Base-by-base conservation (phyloP, 768 basidiomycete species). In the Leccinum broughii region DNA sequence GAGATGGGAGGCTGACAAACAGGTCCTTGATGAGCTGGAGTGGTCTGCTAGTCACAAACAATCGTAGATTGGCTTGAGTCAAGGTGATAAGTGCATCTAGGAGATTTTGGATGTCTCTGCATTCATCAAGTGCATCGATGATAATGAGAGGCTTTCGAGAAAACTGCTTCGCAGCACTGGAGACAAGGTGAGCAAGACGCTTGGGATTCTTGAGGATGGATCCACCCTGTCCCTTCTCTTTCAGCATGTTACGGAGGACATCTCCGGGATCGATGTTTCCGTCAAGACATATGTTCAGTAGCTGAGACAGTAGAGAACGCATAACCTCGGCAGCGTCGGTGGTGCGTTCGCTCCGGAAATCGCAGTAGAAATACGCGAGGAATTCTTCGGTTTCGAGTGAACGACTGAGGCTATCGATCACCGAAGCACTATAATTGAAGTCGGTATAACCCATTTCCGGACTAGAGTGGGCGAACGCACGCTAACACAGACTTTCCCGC, bases 91-190 rank as follows among this genome's bases (percentile, higher is more conserved):
- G 24, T 4, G 41, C 63, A 22, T 41, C 22, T 0, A 67, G 54
- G 14, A 64, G 56, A 0, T 34, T 20, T 17, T 57, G 37, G 5
- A 61, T 2, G 8, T 64, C 52, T 22, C 28, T 39, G 51, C 67
- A 68, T 51, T 68, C 66, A 17, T 68, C 67, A 0, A 68, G 41
- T 0, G 61, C 67, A 17, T 68, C 66, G 5, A 68, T 58, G 1
- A 63, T 51, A 1, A 65, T 2, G 7, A 58, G 15, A 0, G 66
- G 67, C 2, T 20, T 59, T 15, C 14, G 51, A 11, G 1, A 7
- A 17, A 62, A 48, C 15, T 14, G 15, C 9, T 30, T 48, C 1
- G 54, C 63, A 1, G 30, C 37, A 11, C 24, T 20, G 6, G 63
- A 59, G 4, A 66, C 3, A 11, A 44, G 15, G 20, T 34, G 49